A percentile compares a stretch with the other conserved stretches of the same genome.
These are phyloP conservation scores for Rutstroemia sp. DNA, from an alignment of 2,329 filamentous ascomycete species.

Conservation along the genomic window DNA sequence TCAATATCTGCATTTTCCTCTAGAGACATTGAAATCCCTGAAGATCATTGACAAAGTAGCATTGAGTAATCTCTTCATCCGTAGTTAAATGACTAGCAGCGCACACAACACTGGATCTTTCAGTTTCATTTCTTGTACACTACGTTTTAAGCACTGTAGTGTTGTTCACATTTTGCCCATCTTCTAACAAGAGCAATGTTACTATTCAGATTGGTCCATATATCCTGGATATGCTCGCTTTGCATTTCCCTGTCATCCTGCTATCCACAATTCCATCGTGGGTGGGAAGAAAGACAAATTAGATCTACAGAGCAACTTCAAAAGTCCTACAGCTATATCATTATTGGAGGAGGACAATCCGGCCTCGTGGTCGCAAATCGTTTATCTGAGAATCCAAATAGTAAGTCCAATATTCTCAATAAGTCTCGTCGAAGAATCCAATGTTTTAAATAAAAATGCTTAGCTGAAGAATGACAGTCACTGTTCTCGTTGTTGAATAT, in stretches of 20 bases:
- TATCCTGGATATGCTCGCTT: background rate
- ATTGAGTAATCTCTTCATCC: no score
- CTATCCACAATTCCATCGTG: background rate
- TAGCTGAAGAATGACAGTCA: background rate
- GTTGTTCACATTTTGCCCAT: no score
- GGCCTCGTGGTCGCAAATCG: background rate
- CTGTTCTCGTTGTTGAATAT: constrained; percentile 41
- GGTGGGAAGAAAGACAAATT: background rate
- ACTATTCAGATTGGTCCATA: background rate
- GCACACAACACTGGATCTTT: no score
- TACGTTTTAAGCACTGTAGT: no score
- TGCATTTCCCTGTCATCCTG: background rate
- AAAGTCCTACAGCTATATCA: background rate
- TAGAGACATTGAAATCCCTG: no score
- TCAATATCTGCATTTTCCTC: no score
- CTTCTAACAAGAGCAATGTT: background rate
- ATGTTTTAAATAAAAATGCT: background rate
- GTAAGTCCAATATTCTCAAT: background rate
- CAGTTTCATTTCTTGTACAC: no score
- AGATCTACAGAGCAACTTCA: background rate
- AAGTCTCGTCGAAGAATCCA: background rate
- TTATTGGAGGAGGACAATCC: background rate
- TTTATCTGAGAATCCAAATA: background rate
- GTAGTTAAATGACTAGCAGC: no score
- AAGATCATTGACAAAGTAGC: no score